Evolutionary conservation across 495 filamentous ascomycete genomes (phyloP).

Genomic region (Penicillium robsamsonii): DNA sequence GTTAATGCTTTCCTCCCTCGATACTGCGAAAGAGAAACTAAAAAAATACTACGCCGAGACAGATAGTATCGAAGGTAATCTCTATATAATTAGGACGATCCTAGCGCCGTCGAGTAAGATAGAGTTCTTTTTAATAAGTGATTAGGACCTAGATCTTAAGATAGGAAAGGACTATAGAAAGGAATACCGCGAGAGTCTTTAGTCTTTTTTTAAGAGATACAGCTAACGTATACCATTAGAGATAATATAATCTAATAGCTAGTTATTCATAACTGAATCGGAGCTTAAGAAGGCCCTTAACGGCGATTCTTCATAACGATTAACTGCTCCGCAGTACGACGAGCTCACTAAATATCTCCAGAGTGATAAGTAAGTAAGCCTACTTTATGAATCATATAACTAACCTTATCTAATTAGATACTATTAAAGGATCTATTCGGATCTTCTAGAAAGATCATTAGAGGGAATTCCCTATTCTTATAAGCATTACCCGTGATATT

Average conservation of each 20-base stretch:
- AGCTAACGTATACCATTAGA: too few species aligned
- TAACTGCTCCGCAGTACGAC: background rate
- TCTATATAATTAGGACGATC: too few species aligned
- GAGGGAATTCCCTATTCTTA: too few species aligned
- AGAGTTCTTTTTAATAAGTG: background rate
- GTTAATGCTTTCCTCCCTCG: too few species aligned
- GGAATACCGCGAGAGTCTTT: slow-evolving; percentile 1
- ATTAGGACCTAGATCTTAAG: slow-evolving; percentile 7
- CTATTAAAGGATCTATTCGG: background rate
- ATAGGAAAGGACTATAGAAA: background rate
- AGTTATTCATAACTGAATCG: background rate
- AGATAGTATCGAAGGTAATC: too few species aligned
- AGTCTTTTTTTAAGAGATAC: slow-evolving; percentile 1
- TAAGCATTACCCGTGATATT: too few species aligned
- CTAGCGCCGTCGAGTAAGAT: too few species aligned
- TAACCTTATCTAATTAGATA: background rate
- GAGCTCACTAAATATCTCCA: slow-evolving; percentile 6
- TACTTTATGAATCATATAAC: background rate
- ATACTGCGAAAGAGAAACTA: too few species aligned
- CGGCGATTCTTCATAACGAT: background rate
- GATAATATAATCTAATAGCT: too few species aligned
- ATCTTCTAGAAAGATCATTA: too few species aligned
- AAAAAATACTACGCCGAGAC: too few species aligned
- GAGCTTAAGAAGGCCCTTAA: background rate
- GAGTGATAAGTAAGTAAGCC: slow-evolving; percentile 7